Percentiles rank a stretch among this genome's conserved stretches.
Conservation (phyloP, 2,329 filamentous ascomycete species). For the Aspergillus hiratsukae region DNA sequence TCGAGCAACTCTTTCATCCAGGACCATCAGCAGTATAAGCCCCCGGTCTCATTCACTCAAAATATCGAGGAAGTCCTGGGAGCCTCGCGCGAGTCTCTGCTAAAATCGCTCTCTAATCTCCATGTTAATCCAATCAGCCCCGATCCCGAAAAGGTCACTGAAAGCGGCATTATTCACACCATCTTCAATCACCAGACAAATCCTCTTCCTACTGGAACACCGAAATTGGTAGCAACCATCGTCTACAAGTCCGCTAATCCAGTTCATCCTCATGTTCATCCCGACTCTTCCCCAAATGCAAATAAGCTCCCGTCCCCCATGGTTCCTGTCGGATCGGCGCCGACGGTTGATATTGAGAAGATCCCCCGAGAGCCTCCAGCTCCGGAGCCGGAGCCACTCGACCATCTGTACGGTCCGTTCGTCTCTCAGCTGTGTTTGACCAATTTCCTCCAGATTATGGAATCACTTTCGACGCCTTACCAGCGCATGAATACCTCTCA, state of each 20-base stretch:
- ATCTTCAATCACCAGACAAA: slow-evolving; percentile 42
- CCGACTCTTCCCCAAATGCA: slow-evolving; percentile 41
- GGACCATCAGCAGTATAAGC: slow-evolving; percentile 47
- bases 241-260: slow-evolving; percentile 45
- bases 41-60: slow-evolving; percentile 29
- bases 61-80: slow-evolving; percentile 36
- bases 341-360: slow-evolving; percentile 48
- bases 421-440: slow-evolving; percentile 53
- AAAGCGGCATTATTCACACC: slow-evolving; percentile 44
- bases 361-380: slow-evolving; percentile 53
- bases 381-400: slow-evolving; percentile 51
- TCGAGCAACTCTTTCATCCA: slow-evolving; percentile 43
- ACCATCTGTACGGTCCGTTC: slow-evolving; percentile 53
- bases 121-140: slow-evolving; percentile 35
- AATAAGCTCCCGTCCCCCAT: slow-evolving; percentile 39
- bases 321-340: slow-evolving; percentile 45
- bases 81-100: slow-evolving; percentile 20
- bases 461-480: slow-evolving; percentile 46
- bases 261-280: slow-evolving; percentile 44
- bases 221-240: slow-evolving; percentile 45
- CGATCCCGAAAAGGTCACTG: slow-evolving; percentile 39
- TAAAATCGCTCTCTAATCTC: slow-evolving; percentile 22
- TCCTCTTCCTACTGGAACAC: slow-evolving; percentile 35
- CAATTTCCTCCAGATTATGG: slow-evolving; percentile 51
- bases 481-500: slow-evolving; percentile 46